phyloP scores from a whole-genome alignment of 1,139 yeast genomes.

The Ashbya aceris region DNA sequence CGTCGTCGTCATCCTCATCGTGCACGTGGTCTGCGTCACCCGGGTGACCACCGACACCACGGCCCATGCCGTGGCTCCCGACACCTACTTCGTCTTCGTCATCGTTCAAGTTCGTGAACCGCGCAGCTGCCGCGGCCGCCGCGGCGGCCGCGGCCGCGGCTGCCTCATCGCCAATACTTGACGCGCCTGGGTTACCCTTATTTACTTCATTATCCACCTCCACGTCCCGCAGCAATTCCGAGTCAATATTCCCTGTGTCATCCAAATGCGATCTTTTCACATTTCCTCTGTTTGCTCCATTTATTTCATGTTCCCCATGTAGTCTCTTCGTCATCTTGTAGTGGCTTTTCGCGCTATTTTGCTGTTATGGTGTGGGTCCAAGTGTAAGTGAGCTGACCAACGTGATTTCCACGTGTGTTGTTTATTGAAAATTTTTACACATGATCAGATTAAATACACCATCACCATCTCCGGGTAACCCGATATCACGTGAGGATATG shows the following conservation, averaged over 20 bases:
- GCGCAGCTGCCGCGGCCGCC: slow-evolving; percentile 1
- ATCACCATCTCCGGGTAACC: slow-evolving; percentile 2
- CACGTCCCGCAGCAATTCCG: slow-evolving; percentile 3
- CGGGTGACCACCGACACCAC: slow-evolving; percentile 13
- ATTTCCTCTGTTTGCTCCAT: neutral
- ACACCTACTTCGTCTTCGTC: slow-evolving; percentile 8
- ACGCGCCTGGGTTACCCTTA: slow-evolving; percentile 1
- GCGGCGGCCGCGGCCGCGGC: slow-evolving; percentile 8
- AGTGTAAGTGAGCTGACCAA: slow-evolving; percentile 1
- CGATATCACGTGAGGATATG: neutral
- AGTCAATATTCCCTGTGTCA: slow-evolving; percentile 4
- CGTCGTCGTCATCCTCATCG: slow-evolving; percentile 10
- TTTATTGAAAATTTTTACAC: slow-evolving; percentile 1
- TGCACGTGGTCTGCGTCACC: slow-evolving; percentile 14
- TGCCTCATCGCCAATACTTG: slow-evolving; percentile 4
- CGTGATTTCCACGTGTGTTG: slow-evolving; percentile 5
- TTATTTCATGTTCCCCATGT: slow-evolving; percentile 1
- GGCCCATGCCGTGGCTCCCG: slow-evolving; percentile 1
- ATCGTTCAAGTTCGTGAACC: slow-evolving; percentile 2
- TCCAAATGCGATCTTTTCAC: slow-evolving; percentile 1
- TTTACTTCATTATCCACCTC: slow-evolving; percentile 2
- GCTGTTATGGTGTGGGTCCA: neutral
- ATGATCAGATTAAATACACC: neutral
- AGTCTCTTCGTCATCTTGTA: slow-evolving; percentile 4
- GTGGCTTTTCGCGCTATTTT: neutral